Percentiles rank a stretch among this genome's conserved stretches.
Conservation (phyloP, 345 rosid genomes). For the Boechera retrofracta region DNA sequence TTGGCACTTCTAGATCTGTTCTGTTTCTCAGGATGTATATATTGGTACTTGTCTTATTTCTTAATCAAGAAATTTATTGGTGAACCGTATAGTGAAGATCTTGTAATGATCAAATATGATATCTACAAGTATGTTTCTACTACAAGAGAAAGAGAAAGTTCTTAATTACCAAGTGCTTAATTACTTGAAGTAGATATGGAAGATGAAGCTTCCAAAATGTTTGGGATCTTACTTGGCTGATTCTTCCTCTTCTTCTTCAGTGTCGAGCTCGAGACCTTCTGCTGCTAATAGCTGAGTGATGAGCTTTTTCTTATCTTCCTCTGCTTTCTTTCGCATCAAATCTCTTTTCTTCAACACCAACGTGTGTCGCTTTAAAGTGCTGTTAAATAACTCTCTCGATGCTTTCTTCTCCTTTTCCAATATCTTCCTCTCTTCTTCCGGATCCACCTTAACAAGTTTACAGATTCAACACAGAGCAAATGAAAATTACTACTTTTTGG, state of each 20-base stretch:
- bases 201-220: slow-evolving; percentile 19
- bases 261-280: slow-evolving; percentile 93
- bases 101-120: slow-evolving; percentile 6
- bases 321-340: slow-evolving; percentile 82
- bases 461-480: slow-evolving; percentile 17
- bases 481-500: not conserved
- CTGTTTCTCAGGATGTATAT: not conserved
- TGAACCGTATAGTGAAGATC: not conserved
- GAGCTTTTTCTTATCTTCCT: slow-evolving; percentile 68
- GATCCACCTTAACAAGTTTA: slow-evolving; percentile 61
- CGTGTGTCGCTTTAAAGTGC: slow-evolving; percentile 78
- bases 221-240: slow-evolving; percentile 29
- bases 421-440: slow-evolving; percentile 86
- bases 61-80: not conserved
- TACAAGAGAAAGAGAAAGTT: not conserved
- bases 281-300: slow-evolving; percentile 79
- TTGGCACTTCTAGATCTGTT: not conserved
- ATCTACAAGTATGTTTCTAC: slow-evolving; percentile 31
- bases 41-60: not conserved
- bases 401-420: slow-evolving; percentile 86
- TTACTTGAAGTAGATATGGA: slow-evolving; percentile 15
- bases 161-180: slow-evolving; percentile 19
- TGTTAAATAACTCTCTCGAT: slow-evolving; percentile 63
- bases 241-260: slow-evolving; percentile 57
- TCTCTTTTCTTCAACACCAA: slow-evolving; percentile 88